phyloP scores from a whole-genome alignment of 768 basidiomycete genomes.

The Lyophyllum decastes region DNA sequence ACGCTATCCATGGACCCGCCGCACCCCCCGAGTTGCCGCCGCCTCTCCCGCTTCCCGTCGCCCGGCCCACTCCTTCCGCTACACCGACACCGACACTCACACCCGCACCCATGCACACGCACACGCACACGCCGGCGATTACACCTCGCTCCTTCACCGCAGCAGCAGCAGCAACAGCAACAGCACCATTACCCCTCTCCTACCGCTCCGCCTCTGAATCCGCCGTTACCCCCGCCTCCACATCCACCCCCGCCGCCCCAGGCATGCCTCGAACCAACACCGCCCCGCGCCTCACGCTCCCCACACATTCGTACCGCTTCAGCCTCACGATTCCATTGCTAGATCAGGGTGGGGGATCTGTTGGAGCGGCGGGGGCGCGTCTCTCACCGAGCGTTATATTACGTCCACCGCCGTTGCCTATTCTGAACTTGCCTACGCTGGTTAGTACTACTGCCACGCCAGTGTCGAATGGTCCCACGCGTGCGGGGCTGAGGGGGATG shows the following conservation, averaged over 20 bases:
- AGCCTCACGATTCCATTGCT: constrained; percentile 18
- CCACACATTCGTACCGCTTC: constrained; percentile 22
- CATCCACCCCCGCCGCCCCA: background rate
- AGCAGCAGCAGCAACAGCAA: too few species aligned
- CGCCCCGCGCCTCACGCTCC: constrained; percentile 17
- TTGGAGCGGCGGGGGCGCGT: constrained; percentile 13
- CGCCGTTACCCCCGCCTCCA: background rate
- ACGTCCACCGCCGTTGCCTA: constrained; percentile 34
- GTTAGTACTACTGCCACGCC: constrained; percentile 19
- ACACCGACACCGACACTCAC: background rate
- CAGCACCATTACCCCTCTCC: background rate
- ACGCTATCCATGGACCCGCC: background rate
- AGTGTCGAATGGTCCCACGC: constrained; percentile 1
- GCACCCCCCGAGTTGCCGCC: constrained; percentile 1
- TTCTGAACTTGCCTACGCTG: constrained; percentile 52
- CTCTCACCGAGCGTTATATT: constrained; percentile 31
- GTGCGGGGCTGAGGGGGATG: constrained; percentile 46
- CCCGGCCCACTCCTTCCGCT: background rate
- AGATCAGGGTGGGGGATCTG: constrained; percentile 6
- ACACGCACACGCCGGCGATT: background rate
- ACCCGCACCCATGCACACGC: background rate
- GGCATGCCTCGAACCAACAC: background rate
- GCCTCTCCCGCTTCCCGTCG: background rate
- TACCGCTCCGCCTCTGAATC: background rate
- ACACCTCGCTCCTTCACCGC: too few species aligned